Base-by-base conservation (phyloP, 768 basidiomycete species). In the Phallus indusiatus region DNA sequence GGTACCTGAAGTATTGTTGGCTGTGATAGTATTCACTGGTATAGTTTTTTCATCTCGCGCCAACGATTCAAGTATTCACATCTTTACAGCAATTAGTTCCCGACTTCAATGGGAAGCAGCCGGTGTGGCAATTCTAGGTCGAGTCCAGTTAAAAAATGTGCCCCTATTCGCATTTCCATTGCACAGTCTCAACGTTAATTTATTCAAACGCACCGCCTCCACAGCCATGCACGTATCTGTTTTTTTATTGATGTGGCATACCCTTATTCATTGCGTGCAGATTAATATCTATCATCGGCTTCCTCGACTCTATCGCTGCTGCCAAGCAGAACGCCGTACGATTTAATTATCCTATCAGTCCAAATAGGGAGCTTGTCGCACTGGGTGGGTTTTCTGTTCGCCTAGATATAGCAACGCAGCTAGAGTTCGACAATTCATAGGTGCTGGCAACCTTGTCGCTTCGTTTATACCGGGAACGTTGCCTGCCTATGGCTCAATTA, bases 321-420 rank as follows among this genome's bases (percentile, higher is more conserved):
- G 95, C 95, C 1, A 96, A 98, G 67, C 94, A 97, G 69, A 94
- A 89, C 61, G 83, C 84, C 0, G 80, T 83, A 3, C 84, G 85
- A 12, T 97, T 86, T 67, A 88, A 90, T 2, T 86, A 97, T 69
- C 81, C 88, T 0, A 88, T 98, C 63, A 89, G 84, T 63, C 92
- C 94, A 0, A 99, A 98, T 68, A 86, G 96, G 28, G 96, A 99
- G 67, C 78, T 98, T 1, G 94, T 97, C 22, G 96, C 96, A 0
- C 76, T 99, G 17, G 93, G 75, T 69, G 18, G 56, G 69, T 60
- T 21, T 56, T 47, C 0, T 35, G 14, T n/a, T 47, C 16, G 12
- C 17, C 42, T 55, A 20, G 20, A 18, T 22, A 14, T 35, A 33
- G 18, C 20, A 21, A 22, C 21, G 17, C 34, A 52, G 14, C 33